Evolutionary conservation across 768 basidiomycete genomes (phyloP).

Genomic region (Clathrus columnatus): DNA sequence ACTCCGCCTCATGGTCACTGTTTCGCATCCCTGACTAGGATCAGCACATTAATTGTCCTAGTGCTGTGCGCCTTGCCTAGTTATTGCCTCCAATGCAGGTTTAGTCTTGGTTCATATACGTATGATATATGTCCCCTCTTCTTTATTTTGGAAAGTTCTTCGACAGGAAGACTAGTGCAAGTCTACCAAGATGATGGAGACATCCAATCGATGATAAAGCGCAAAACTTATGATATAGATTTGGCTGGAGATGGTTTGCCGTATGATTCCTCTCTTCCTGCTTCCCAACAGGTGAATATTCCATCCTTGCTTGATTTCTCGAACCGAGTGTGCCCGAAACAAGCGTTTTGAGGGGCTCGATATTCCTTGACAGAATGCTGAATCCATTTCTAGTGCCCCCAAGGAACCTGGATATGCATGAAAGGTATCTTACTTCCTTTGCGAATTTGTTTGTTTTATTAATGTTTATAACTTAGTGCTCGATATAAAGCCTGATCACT

Average conservation of each 20-base stretch:
- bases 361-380: too few relatives aligned
- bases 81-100: slow-evolving; percentile 3
- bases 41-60: not conserved
- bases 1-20: not conserved
- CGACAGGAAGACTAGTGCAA: not conserved
- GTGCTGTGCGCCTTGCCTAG: not conserved
- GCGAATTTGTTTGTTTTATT: not conserved
- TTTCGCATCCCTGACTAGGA: not conserved
- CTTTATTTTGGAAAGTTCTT: not conserved
- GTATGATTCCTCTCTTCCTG: slow-evolving; percentile 16
- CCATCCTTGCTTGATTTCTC: not conserved
- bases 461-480: slow-evolving; percentile 12
- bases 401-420: slow-evolving; percentile 25
- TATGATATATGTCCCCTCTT: slow-evolving; percentile 7
- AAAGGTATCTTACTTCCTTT: slow-evolving; percentile 15
- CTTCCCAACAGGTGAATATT: slow-evolving; percentile 23
- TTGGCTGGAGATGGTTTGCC: slow-evolving; percentile 19
- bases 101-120: not conserved
- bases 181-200: not conserved
- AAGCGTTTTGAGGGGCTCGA: too few relatives aligned
- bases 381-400: slow-evolving; percentile 19
- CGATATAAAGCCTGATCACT: slow-evolving; percentile 16
- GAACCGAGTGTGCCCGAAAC: not conserved
- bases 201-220: slow-evolving; percentile 23
- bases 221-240: slow-evolving; percentile 20